These are phyloP conservation scores for Mucor ambiguus DNA, from an alignment of 371 early-diverging fungal species.

Conservation along the genomic window DNA sequence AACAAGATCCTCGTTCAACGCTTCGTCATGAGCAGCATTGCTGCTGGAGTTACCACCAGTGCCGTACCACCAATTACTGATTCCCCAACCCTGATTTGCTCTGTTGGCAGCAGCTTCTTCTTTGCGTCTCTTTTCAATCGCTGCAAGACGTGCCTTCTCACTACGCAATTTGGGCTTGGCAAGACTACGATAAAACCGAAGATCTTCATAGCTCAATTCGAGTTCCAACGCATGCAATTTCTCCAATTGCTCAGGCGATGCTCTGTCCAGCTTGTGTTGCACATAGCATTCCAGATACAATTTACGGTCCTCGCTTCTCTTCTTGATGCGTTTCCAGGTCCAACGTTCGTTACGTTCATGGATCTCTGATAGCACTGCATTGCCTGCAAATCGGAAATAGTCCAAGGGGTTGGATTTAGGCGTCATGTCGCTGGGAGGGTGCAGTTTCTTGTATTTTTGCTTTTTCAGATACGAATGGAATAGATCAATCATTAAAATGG, in stretches of 20 bases:
- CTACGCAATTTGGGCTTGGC: constrained; percentile 75
- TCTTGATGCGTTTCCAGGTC: constrained; percentile 85
- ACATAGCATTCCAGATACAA: constrained; percentile 82
- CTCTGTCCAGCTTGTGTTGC: constrained; percentile 59
- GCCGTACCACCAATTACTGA: constrained; percentile 72
- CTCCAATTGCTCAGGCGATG: constrained; percentile 55
- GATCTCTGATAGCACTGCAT: constrained; percentile 79
- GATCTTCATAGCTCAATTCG: constrained; percentile 84
- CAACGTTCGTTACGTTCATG: constrained; percentile 83
- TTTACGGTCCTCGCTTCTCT: constrained; percentile 85
- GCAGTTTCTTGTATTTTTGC: constrained; percentile 78
- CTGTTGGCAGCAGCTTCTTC: constrained; percentile 33
- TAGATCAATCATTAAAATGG: constrained; percentile 77
- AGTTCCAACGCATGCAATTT: constrained; percentile 75
- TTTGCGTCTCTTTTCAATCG: constrained; percentile 39
- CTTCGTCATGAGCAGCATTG: constrained; percentile 5
- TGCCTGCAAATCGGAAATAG: constrained; percentile 88
- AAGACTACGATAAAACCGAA: constrained; percentile 87
- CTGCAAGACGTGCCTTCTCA: constrained; percentile 64
- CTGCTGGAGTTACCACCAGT: constrained; percentile 4
- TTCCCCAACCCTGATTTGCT: constrained; percentile 51
- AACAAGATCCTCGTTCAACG: constrained; percentile 28
- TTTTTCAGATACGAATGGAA: constrained; percentile 76
- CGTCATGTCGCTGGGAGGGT: constrained; percentile 76
- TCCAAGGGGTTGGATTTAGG: constrained; percentile 82